phyloP scores from a whole-genome alignment of 768 basidiomycete genomes.

The Pleurotus giganteus region DNA sequence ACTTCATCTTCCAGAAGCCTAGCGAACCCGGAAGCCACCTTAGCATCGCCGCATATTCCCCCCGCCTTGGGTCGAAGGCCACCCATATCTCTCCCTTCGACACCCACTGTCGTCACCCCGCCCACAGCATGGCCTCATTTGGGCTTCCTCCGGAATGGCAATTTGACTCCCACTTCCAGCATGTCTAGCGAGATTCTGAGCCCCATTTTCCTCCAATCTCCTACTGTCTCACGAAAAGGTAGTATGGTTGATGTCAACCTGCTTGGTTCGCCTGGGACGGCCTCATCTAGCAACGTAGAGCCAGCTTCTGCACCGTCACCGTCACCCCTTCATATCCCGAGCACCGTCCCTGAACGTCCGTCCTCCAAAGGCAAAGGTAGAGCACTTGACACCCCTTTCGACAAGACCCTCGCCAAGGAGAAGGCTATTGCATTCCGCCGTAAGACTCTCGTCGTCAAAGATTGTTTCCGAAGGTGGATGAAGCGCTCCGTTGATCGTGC shows the following conservation, averaged over 20 bases:
- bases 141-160: slow-evolving; percentile 29
- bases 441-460: slow-evolving; percentile 37
- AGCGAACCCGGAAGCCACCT: slow-evolving; percentile 7
- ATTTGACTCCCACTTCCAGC: slow-evolving; percentile 21
- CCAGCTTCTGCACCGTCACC: background rate
- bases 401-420: slow-evolving; percentile 31
- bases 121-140: slow-evolving; percentile 30
- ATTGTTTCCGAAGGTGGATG: slow-evolving; percentile 45
- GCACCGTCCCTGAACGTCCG: background rate
- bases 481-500: slow-evolving; percentile 40
- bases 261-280: background rate
- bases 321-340: background rate
- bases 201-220: slow-evolving; percentile 38
- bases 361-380: slow-evolving; percentile 10
- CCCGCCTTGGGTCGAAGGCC: slow-evolving; percentile 37
- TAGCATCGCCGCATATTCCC: slow-evolving; percentile 30
- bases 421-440: slow-evolving; percentile 42
- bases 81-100: slow-evolving; percentile 47
- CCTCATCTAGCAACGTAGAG: background rate
- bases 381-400: background rate
- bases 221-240: slow-evolving; percentile 23
- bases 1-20: slow-evolving; percentile 17
- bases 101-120: slow-evolving; percentile 34
- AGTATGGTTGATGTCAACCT: slow-evolving; percentile 2
- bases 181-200: slow-evolving; percentile 37